Percentiles rank a stretch among this genome's conserved stretches.
These are phyloP conservation scores for Leptographium wingfieldii DNA, from an alignment of 2,329 filamentous ascomycete species.

Conservation along the genomic window DNA sequence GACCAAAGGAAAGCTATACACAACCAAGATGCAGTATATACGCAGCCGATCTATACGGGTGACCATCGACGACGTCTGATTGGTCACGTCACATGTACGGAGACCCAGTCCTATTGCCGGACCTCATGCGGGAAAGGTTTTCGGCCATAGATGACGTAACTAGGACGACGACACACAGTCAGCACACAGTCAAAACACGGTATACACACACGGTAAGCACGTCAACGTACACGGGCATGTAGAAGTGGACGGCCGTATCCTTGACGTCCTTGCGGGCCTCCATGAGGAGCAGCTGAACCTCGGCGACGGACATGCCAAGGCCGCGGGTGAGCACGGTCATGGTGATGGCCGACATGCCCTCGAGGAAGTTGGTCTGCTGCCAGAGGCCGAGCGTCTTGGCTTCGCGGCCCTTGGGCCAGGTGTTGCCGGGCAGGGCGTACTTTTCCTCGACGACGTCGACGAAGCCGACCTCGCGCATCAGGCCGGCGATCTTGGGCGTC, in stretches of 20 bases:
- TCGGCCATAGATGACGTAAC: background rate
- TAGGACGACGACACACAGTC: background rate
- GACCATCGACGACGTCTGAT: too few relatives aligned
- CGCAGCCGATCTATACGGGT: too few relatives aligned
- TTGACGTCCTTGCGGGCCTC: conserved; percentile 14
- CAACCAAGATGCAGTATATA: too few relatives aligned
- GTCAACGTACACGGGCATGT: conserved; percentile 11
- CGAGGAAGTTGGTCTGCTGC: conserved; percentile 18
- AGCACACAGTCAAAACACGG: background rate
- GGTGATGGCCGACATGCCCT: conserved; percentile 17
- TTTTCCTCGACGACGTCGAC: conserved; percentile 18
- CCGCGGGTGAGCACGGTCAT: conserved; percentile 15
- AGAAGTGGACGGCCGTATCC: conserved; percentile 13
- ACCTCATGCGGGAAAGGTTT: background rate
- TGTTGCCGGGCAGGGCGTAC: conserved; percentile 17
- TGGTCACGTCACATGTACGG: too few relatives aligned
- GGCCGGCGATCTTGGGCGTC: conserved; percentile 16
- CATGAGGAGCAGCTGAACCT: conserved; percentile 15
- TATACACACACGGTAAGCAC: background rate
- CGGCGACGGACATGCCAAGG: conserved; percentile 15
- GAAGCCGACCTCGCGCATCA: conserved; percentile 19
- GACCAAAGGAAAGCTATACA: too few relatives aligned
- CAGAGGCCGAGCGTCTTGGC: conserved; percentile 17
- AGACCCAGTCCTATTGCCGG: too few relatives aligned
- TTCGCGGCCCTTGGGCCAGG: conserved; percentile 17